A percentile compares a stretch with the other conserved stretches of the same genome.
Evolutionary conservation across 176 grass and related monocot species (phyloP).

Genomic region (Ananas comosus): DNA sequence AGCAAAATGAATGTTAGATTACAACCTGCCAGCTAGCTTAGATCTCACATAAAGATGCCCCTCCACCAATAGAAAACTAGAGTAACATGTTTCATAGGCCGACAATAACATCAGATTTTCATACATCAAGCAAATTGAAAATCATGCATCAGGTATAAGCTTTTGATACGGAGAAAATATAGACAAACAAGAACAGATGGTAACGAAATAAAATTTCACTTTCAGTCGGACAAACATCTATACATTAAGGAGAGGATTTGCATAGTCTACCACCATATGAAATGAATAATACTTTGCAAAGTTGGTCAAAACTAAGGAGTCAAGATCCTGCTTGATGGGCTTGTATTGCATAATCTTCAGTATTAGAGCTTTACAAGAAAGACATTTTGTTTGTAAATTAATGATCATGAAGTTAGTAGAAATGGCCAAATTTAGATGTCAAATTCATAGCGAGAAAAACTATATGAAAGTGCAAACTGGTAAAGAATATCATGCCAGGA

Average conservation of each 20-base stretch:
- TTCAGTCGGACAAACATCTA: too few relatives aligned
- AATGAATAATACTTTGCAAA: background rate
- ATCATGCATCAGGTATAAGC: background rate
- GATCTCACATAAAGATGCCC: too few relatives aligned
- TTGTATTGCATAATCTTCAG: too few relatives aligned
- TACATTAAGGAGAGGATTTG: too few relatives aligned
- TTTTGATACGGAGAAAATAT: too few relatives aligned
- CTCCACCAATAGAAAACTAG: background rate
- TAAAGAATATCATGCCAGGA: background rate
- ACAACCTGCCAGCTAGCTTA: too few relatives aligned
- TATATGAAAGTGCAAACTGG: background rate
- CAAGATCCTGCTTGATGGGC: background rate
- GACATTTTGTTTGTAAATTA: background rate
- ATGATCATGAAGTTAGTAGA: background rate
- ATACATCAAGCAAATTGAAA: slow-evolving; percentile 8
- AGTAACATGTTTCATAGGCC: background rate
- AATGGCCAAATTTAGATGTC: background rate
- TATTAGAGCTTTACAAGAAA: background rate
- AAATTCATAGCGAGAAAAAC: background rate
- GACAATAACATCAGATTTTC: background rate
- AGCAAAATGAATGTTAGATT: too few relatives aligned
- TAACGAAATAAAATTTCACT: too few relatives aligned
- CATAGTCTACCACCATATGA: too few relatives aligned
- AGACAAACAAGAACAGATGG: too few relatives aligned
- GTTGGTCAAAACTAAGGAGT: background rate